Base-by-base conservation (phyloP, 257 asterid genomes). In the Echium plantagineum region DNA sequence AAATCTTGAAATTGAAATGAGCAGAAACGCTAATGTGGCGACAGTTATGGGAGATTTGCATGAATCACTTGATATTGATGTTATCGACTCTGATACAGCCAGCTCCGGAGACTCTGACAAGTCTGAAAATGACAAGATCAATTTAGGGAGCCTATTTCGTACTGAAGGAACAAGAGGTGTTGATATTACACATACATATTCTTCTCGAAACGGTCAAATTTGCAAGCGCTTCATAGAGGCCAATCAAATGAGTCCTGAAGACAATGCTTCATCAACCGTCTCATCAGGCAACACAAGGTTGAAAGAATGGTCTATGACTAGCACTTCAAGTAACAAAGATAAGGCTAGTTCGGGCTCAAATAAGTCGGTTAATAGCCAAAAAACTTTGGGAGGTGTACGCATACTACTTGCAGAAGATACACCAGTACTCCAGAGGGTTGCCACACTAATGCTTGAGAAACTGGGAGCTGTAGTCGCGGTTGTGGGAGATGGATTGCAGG, bases 331-430 rank as follows among this genome's bases (percentile, higher is more conserved):
- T 57, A 20, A 32, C 22, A 71, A 69, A 59, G 80, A 64, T 48
- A 71, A 31, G 64, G 65, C 59, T 30, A 70, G 38, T 60, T 61
- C 52, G 15, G 20, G 68, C 22, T 66, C 71, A 5, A 16, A 42
- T 22, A 81, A 71, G 68, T 61, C 47, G 21, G 67, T 51, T 32
- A 75, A 67, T 21, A 83, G 65, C 53, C 72, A 69, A 65, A 81
- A 66, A 65, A 74, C 86, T 42, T 81, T 90, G 0, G 78, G 79
- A 47, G 96, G 94, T n/a, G 64, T 90, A 22, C 66, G 78, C 55
- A 83, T 90, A 68, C 88, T 90, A 35, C 89, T 90, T 49, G 97
- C 94, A 57, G 97, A 90, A 69, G 97, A 90, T 58, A 90, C 95
- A 0, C 86, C 82, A 0, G 82, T 90, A 8, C 96, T 90, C 9